A percentile compares a stretch with the other conserved stretches of the same genome.
Evolutionary conservation across 148 eudicot genomes (phyloP).

Genomic region (Diospyros lotus): DNA sequence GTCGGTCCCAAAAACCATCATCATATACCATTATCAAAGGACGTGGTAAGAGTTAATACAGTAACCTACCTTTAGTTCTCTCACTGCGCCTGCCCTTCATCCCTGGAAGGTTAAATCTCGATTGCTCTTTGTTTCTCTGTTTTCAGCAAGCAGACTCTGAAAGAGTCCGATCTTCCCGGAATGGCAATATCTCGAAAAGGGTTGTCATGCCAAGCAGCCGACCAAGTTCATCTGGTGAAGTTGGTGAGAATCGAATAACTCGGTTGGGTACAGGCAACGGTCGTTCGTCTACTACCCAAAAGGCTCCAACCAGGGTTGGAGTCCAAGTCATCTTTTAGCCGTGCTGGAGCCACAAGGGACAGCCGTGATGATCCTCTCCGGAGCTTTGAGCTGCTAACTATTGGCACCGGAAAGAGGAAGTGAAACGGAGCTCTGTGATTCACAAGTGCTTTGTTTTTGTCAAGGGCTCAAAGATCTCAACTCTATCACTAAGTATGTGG

Average conservation of each 20-base stretch:
- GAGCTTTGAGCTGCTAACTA: constrained; percentile 88
- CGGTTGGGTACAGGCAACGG: constrained; percentile 58
- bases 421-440: constrained; percentile 9
- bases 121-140: constrained; percentile 2
- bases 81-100: no score
- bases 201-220: constrained; percentile 64
- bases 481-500: no score
- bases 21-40: constrained; percentile 56
- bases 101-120: background rate
- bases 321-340: constrained; percentile 71
- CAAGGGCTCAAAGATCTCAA: background rate
- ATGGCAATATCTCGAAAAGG: constrained; percentile 68
- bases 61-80: no score
- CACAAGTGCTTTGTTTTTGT: background rate
- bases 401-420: constrained; percentile 82
- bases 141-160: constrained; percentile 72
- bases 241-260: constrained; percentile 55
- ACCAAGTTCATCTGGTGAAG: constrained; percentile 84
- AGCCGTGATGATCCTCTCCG: constrained; percentile 73
- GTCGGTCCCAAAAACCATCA: constrained; percentile 43
- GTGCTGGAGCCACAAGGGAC: constrained; percentile 56
- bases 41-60: constrained; percentile 39
- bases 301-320: constrained; percentile 79
- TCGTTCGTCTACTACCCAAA: constrained; percentile 61
- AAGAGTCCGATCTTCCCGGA: constrained; percentile 59